phyloP scores from a whole-genome alignment of 2,329 filamentous ascomycete species.

The Cryphonectria nitschkei region DNA sequence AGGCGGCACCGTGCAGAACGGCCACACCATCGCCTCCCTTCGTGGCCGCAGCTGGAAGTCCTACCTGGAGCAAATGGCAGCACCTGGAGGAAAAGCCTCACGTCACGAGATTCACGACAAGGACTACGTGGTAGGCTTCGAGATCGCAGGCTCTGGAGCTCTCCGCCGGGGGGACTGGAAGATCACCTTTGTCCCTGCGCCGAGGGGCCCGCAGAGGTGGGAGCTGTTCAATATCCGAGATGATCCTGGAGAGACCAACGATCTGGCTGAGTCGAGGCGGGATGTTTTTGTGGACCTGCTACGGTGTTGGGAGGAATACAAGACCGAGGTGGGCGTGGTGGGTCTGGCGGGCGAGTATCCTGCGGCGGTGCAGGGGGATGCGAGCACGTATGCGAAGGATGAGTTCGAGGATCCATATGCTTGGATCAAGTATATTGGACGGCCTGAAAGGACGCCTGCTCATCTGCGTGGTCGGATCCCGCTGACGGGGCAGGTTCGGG shows the following conservation, averaged over 20 bases:
- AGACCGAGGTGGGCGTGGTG: slow-evolving; percentile 60
- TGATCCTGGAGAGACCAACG: slow-evolving; percentile 50
- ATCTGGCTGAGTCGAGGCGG: slow-evolving; percentile 40
- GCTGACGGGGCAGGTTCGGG: not conserved
- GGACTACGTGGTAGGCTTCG: slow-evolving; percentile 43
- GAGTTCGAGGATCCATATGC: slow-evolving; percentile 67
- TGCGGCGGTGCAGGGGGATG: slow-evolving; percentile 41
- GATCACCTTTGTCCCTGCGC: slow-evolving; percentile 51
- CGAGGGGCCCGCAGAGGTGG: slow-evolving; percentile 52
- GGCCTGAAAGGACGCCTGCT: slow-evolving; percentile 32
- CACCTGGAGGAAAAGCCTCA: slow-evolving; percentile 11
- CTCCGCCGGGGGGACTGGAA: slow-evolving; percentile 43
- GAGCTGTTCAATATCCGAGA: slow-evolving; percentile 50
- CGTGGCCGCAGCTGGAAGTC: slow-evolving; percentile 42
- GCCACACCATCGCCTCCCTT: slow-evolving; percentile 39
- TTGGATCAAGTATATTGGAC: slow-evolving; percentile 62
- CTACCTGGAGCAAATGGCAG: slow-evolving; percentile 34
- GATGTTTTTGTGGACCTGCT: slow-evolving; percentile 38
- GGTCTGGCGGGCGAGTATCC: slow-evolving; percentile 58
- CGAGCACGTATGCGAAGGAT: slow-evolving; percentile 63
- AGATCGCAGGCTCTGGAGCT: slow-evolving; percentile 41
- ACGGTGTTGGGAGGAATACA: slow-evolving; percentile 41
- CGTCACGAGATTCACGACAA: slow-evolving; percentile 42
- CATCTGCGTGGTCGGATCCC: slow-evolving; percentile 32
- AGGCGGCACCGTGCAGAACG: slow-evolving; percentile 31